Percentiles rank a stretch among this genome's conserved stretches.
phyloP scores from a whole-genome alignment of 768 basidiomycete genomes.

The Kwoniella europaea region DNA sequence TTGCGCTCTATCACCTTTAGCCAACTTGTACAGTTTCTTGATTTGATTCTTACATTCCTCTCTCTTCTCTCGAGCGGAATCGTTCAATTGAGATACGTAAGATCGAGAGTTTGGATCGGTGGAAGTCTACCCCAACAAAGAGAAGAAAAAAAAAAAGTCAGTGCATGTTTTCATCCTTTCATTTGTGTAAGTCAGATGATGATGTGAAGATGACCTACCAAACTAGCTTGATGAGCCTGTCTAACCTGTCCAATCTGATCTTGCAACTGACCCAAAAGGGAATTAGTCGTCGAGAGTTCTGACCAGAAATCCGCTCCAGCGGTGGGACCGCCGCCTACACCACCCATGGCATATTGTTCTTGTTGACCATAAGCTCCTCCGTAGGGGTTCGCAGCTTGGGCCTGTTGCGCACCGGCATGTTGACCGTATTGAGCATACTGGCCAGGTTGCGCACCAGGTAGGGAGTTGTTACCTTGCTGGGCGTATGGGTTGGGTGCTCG shows the following conservation, averaged over 20 bases:
- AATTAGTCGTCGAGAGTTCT: slow-evolving; percentile 47
- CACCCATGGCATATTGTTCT: slow-evolving; percentile 48
- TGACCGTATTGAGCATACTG: slow-evolving; percentile 27
- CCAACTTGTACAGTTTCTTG: slow-evolving; percentile 58
- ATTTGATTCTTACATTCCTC: slow-evolving; percentile 59
- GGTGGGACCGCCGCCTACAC: slow-evolving; percentile 29
- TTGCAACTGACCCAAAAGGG: slow-evolving; percentile 49
- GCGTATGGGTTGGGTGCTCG: slow-evolving; percentile 49
- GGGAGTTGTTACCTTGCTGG: slow-evolving; percentile 36
- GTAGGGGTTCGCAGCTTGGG: slow-evolving; percentile 37
- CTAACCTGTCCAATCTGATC: slow-evolving; percentile 55
- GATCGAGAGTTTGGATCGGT: slow-evolving; percentile 64
- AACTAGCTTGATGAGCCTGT: slow-evolving; percentile 50
- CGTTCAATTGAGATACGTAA: slow-evolving; percentile 52
- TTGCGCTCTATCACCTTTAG: slow-evolving; percentile 57
- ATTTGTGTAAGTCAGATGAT: slow-evolving; percentile 60
- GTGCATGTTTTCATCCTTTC: slow-evolving; percentile 64
- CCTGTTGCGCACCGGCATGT: slow-evolving; percentile 14
- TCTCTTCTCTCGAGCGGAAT: slow-evolving; percentile 54
- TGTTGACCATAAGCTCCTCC: slow-evolving; percentile 54
- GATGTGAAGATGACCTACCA: slow-evolving; percentile 41
- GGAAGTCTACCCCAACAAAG: slow-evolving; percentile 64
- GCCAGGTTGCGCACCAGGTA: slow-evolving; percentile 31
- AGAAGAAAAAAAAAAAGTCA: slow-evolving; percentile 63
- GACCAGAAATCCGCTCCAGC: slow-evolving; percentile 52